A percentile compares a stretch with the other conserved stretches of the same genome.
Conservation (phyloP, 2,329 filamentous ascomycete genomes). For the Didymella glomerata region DNA sequence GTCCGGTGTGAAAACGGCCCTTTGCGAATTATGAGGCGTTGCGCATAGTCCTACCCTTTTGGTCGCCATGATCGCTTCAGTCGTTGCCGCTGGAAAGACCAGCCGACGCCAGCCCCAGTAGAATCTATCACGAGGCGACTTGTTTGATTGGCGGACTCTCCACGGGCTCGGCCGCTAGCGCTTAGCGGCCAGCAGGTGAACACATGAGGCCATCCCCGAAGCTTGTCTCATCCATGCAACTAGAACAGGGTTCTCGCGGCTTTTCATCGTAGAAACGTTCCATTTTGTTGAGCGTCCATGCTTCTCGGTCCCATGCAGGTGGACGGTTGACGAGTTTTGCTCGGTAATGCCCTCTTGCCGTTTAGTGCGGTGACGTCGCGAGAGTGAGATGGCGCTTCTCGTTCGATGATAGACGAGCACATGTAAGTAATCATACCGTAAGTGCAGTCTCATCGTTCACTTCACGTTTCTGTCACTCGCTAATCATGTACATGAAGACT, state of each 20-base stretch:
- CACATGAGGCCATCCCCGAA: slow-evolving; percentile 2
- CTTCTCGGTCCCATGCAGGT: neutral
- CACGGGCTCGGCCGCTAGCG: slow-evolving; percentile 4
- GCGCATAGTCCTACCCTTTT: slow-evolving; percentile 1
- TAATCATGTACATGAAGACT: slow-evolving; percentile 10
- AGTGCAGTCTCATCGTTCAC: neutral
- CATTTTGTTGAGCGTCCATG: neutral
- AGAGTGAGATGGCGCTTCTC: slow-evolving; percentile 1
- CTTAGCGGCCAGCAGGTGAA: neutral
- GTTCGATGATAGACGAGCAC: neutral
- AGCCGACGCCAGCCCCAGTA: neutral
- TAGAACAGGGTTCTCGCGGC: slow-evolving; percentile 3
- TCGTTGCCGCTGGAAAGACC: neutral
- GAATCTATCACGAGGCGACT: neutral
- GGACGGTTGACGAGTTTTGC: neutral
- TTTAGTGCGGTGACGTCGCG: slow-evolving; percentile 11
- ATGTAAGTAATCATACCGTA: slow-evolving; percentile 2
- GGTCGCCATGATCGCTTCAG: neutral
- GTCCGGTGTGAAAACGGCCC: neutral
- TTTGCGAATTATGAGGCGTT: neutral
- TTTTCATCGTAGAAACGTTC: neutral
- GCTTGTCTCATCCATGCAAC: slow-evolving; percentile 1
- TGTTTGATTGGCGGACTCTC: slow-evolving; percentile 4
- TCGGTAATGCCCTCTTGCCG: slow-evolving; percentile 5
- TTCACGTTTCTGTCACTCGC: neutral